phyloP scores from a whole-genome alignment of 2,329 filamentous ascomycete genomes.

The Pseudodiploospora longispora region DNA sequence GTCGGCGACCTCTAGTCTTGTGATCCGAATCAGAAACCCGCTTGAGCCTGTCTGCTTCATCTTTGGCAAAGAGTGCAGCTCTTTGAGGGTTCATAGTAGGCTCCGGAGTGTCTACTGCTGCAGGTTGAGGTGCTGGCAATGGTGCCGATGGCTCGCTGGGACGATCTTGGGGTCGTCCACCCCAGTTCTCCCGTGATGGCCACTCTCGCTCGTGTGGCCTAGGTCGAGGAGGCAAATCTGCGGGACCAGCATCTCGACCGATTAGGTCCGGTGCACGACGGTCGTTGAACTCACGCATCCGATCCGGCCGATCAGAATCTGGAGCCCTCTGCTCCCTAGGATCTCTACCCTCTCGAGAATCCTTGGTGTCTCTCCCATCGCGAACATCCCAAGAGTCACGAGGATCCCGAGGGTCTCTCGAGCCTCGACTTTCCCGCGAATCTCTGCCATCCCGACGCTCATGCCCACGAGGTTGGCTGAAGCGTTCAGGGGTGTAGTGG shows the following conservation, averaged over 20 bases:
- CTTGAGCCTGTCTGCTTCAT: conserved; percentile 17
- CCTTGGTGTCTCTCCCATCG: conserved; percentile 24
- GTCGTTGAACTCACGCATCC: conserved; percentile 36
- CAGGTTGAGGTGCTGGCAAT: conserved; percentile 16
- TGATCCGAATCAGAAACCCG: conserved; percentile 24
- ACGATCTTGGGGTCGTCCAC: conserved; percentile 19
- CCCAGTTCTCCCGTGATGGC: conserved; percentile 21
- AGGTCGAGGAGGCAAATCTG: conserved; percentile 27
- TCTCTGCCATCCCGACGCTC: conserved; percentile 33
- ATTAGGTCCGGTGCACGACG: conserved; percentile 32
- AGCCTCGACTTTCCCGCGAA: conserved; percentile 14
- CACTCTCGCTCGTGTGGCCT: conserved; percentile 36
- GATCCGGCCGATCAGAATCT: conserved; percentile 33
- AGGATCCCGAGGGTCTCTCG: conserved; percentile 22
- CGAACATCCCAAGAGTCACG: conserved; percentile 22
- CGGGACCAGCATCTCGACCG: conserved; percentile 15
- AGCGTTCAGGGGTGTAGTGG: conserved; percentile 39
- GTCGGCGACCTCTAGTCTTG: conserved; percentile 18
- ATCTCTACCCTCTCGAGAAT: conserved; percentile 27
- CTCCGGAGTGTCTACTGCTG: conserved; percentile 25
- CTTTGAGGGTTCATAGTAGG: conserved; percentile 49
- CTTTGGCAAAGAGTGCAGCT: conserved; percentile 39
- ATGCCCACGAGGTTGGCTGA: conserved; percentile 30
- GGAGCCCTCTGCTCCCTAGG: conserved; percentile 27
- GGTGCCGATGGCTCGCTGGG: conserved; percentile 19